Evolutionary conservation across 2,329 filamentous ascomycete genomes (phyloP).

Genomic region (Cercospora zeina): DNA sequence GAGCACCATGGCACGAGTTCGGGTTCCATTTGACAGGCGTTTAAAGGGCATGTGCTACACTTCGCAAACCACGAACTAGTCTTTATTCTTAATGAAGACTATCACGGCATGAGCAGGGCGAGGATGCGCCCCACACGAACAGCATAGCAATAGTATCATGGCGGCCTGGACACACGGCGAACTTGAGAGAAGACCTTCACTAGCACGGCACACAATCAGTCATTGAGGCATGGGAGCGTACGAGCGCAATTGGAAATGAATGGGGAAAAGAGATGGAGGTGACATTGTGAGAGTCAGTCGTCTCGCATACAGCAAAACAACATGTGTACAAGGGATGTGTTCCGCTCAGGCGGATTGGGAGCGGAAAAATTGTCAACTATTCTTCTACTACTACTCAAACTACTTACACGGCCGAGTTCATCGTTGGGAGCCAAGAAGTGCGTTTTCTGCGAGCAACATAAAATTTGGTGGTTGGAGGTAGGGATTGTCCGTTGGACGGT

Average conservation of each 20-base stretch:
- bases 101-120: conserved; percentile 1
- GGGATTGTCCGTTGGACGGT: background rate
- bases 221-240: conserved; percentile 8
- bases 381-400: background rate
- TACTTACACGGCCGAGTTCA: background rate
- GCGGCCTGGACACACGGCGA: conserved; percentile 6
- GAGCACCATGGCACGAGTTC: conserved; percentile 22
- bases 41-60: conserved; percentile 11
- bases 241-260: conserved; percentile 3
- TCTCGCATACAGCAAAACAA: conserved; percentile 1
- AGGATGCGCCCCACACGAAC: conserved; percentile 2
- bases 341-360: background rate
- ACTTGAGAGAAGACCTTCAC: conserved; percentile 3
- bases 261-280: background rate
- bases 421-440: background rate
- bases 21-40: conserved; percentile 24
- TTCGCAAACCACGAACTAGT: background rate
- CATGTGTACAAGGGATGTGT: background rate
- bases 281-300: background rate
- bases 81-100: conserved; percentile 4
- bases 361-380: background rate
- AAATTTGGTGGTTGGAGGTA: background rate
- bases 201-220: conserved; percentile 2
- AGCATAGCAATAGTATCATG: conserved; percentile 8
- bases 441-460: background rate